Evolutionary conservation across 257 asterid genomes (phyloP), one percentile per base, ranked within the genome.

Genomic region (Paulownia fortunei): DNA sequence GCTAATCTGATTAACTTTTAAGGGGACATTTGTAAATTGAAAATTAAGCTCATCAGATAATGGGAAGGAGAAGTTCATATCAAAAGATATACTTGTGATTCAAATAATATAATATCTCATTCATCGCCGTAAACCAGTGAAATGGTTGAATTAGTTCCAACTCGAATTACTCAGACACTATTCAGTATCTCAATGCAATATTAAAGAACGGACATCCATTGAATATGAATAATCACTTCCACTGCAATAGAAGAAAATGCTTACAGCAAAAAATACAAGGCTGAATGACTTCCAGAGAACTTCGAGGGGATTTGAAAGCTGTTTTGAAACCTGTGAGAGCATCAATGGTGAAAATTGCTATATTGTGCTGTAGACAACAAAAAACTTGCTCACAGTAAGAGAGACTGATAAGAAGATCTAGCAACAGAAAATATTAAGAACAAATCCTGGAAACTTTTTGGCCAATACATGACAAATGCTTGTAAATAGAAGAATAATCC

Each of bases 261-360:
- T 92, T 89, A 93, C 99, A 55, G 99, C 98, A 30, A 96, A 93
- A 79, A 96, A 96, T 61, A 96, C 92, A 37, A 96, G 97, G 89
- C 97, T 92, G 89, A 96, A 96, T 23, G 99, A 96, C 83, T 93
- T 84, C 97, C 97, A 92, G 80, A 96, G 66, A 55, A 96, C 83
- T 84, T 93, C 97, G 24, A 96, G 86, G 65, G 99, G 99, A 85
- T 88, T 94, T 0, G 97, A 86, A 73, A 96, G 92, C 73, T 72
- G 69, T 69, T 84, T 84, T 18, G 98, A 85, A 2, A 79, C 93
- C 99, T 95, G 86, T 63, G 36, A 73, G 62, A 55, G 66, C 55
- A 77, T 54, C 63, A 55, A 36, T 63, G 51, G 21, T 62, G 23
- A 62, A 36, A 63, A 7, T 3, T 4, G n/a, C 19, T 30, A 62